Evolutionary conservation across 2,329 filamentous ascomycete species (phyloP), one percentile per base, ranked within the genome.

Genomic region (Plectosphaerella sp.): DNA sequence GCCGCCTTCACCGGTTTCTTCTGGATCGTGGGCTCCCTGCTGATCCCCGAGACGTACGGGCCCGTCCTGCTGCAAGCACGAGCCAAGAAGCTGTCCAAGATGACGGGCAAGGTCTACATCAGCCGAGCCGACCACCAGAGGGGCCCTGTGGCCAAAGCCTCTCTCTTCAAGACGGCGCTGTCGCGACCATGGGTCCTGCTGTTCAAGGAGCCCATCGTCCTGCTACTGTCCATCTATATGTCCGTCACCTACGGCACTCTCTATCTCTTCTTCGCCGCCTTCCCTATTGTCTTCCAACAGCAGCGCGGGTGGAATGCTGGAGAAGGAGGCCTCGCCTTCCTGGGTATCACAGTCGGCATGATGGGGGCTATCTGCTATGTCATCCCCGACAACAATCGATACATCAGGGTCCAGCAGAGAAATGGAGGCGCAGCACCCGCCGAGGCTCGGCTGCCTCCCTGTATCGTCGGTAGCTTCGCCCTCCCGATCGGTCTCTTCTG

Each of bases 331-430:
- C 73, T 88, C 1, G 75, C 87, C 1, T 89, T 90, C 66, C 64
- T 89, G 22, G 87, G 87, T 41, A 80, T 90, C 9, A 78, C 82
- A 9, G 78, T 88, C 25, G 87, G 88, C 51, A 87, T 89, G 75
- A 59, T 84, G 4, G 49, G 72, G 8, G 82, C 82, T 1, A 73
- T 83, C 2, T 56, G 65, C 11, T 80, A 79, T 58, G 73, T 71
- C 50, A 63, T 73, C 42, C 68, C 64, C 53, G 67, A 74, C 51
- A 77, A 78, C 61, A 73, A 70, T 49, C 67, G 69, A 12, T 79
- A 79, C 57, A 59, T 47, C 46, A 64, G 37, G 65, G 51, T 61
- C 47, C 28, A 75, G 24, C 66, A 70, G 12, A 69, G 22, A 65
- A 67, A 45, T 48, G 67, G 65, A 3, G 78, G 80, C 2, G 76